Base-by-base conservation (phyloP, 192 early-diverging fungal species). In the Geranomyces variabilis region DNA sequence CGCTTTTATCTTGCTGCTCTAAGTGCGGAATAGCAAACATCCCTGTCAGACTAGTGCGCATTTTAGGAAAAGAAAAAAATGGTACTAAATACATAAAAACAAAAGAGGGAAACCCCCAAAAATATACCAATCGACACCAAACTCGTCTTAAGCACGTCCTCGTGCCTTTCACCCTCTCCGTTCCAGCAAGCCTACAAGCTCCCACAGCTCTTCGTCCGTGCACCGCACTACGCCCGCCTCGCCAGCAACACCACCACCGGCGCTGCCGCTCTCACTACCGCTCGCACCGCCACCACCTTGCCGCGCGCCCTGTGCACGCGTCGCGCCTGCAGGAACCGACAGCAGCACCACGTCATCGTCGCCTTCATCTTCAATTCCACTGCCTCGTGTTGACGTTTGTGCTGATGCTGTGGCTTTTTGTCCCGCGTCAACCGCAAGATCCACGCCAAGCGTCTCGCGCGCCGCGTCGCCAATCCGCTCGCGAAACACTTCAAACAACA, bases 401-500 rank as follows among this genome's bases (percentile, higher is more conserved):
- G n/a, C 24, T 53, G 51, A 53, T 53, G n/a, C 15, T 53, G 51
- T 24, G 6, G 36, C 51, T 4, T 53, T n/a, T 17, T 9, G 51
- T 26, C 17, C 58, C 28, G 58, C 58, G n/a, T 62, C 69, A 6
- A 60, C 31, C 1, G 72, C 61, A 43, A 72, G 53, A 49, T 72
- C 61, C 15, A 65, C 64, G 34, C 47, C 61, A 13, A 64, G 41
- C 33, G 15, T 44, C 31, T 70, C 68, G 28, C 56, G 56, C 34
- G 63, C 63, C 21, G 75, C 73, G 10, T 66, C 48, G 8, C 31
- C 45, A 19, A 78, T 41, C 41, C 48, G 24, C 44, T 74, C 75
- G 24, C 67, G n/a, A 48, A 83, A 83, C 26, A 83, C 82, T 12
- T 75, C 22, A 43, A 82, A 81, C 2, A 83, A 71, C 0, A 83